Evolutionary conservation across 352 stramenopile species (phyloP), one percentile per base, ranked within the genome.

Genomic region (Thalassiosira livingstoniorum): DNA sequence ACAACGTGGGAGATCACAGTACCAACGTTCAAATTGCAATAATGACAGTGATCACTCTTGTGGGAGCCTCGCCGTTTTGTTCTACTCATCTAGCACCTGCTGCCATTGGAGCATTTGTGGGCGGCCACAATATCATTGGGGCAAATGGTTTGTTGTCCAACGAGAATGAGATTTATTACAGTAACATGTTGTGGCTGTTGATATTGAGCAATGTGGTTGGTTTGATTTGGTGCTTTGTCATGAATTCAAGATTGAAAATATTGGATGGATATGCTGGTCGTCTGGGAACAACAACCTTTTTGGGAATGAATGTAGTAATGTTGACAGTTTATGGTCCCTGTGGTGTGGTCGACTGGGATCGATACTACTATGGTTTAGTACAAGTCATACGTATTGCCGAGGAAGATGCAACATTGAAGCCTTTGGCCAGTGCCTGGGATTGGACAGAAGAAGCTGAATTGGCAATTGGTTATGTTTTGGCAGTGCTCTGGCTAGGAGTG

Each of bases 71-170:
- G 4, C 76, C 81, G 31, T 78, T 80, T 55, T 72, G 32, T 27
- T 75, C 34, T 4, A 76, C 54, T 11, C 80, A 87, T 80, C 43
- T 88, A 5, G 51, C 79, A 23, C 35, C 53, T 34, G 60, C 77
- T 2, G 37, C 82, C n/a, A 75, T 88, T 45, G 82, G 82, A 34
- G 63, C 72, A 3, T 80, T 88, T 64, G 77, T 78, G 2, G 82
- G 82, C 32, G 82, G 82, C 15, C 82, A 88, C n/a, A 86, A 79
- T 64, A 76, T 88, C 35, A 88, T 88, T 55, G 71, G 71, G 64
- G 60, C 81, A 7, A 77, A 35, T 4, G 29, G 27, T 23, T 37
- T 23, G 0, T 55, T 39, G 10, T 39, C 29, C 27, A 34, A 74
- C 54, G 51, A 39, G 13, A 74, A 63, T 23, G 39, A 77, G 43